A percentile compares a stretch with the other conserved stretches of the same genome.
These are phyloP conservation scores for Cytospora paraplurivora DNA, from an alignment of 2,329 filamentous ascomycete genomes.

Conservation along the genomic window DNA sequence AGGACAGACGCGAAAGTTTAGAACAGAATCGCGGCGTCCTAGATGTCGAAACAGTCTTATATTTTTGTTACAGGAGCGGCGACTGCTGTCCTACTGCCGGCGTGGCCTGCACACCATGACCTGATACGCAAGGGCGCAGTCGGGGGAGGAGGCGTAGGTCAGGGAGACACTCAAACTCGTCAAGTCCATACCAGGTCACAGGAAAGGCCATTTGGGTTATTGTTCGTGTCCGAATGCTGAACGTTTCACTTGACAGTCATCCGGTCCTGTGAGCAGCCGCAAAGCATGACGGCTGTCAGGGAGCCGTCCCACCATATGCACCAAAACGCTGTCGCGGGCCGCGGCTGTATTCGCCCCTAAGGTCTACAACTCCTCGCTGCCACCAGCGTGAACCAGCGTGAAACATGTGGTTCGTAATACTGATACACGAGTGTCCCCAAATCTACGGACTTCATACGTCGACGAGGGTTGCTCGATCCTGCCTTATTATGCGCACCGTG, in stretches of 20 bases:
- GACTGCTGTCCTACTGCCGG: too few relatives aligned
- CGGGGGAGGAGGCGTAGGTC: too few relatives aligned
- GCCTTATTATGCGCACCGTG: not conserved
- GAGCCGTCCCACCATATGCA: slow-evolving; percentile 9
- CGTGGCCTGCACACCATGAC: too few relatives aligned
- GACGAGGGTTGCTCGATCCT: not conserved
- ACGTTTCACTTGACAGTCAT: slow-evolving; percentile 10
- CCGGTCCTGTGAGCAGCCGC: slow-evolving; percentile 6
- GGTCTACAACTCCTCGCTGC: too few relatives aligned
- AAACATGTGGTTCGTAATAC: not conserved
- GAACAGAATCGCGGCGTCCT: too few relatives aligned
- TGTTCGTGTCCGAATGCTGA: slow-evolving; percentile 15
- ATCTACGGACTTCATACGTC: not conserved
- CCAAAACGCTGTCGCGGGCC: slow-evolving; percentile 18
- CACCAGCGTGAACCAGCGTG: not conserved
- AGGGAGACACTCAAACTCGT: not conserved
- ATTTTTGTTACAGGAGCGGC: too few relatives aligned
- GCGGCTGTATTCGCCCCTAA: slow-evolving; percentile 3
- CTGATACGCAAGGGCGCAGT: too few relatives aligned
- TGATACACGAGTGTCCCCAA: not conserved
- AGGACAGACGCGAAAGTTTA: too few relatives aligned
- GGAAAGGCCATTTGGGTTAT: not conserved
- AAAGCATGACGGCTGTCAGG: slow-evolving; percentile 11
- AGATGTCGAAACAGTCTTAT: too few relatives aligned
- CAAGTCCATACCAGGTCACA: not conserved